These are phyloP conservation scores for Gnomoniopsis sp. DNA, from an alignment of 2,329 filamentous ascomycete genomes.

Conservation along the genomic window DNA sequence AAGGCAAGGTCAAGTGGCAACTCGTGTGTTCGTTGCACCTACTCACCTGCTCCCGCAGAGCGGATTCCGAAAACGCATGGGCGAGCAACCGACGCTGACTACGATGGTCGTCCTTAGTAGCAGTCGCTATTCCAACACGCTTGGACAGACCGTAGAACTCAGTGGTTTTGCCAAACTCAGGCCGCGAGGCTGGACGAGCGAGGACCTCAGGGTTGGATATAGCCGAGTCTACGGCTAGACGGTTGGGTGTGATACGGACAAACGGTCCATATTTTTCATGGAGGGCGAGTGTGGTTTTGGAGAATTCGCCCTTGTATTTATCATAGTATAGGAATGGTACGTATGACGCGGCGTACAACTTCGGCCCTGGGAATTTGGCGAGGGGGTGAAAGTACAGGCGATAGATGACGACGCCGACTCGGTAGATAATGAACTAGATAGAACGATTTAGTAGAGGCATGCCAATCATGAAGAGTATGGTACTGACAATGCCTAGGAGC, in stretches of 20 bases:
- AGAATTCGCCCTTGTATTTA: background rate
- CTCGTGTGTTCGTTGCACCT: too few species aligned
- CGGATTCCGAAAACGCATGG: background rate
- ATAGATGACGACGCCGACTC: background rate
- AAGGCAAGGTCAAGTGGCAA: too few species aligned
- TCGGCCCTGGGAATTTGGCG: background rate
- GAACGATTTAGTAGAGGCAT: too few species aligned
- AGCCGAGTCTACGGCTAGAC: background rate
- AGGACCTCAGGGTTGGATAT: background rate
- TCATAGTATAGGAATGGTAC: background rate
- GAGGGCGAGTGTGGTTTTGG: background rate
- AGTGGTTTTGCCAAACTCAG: background rate
- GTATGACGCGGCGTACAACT: background rate
- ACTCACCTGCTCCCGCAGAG: background rate
- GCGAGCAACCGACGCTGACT: background rate
- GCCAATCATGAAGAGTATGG: too few species aligned
- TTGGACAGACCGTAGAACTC: background rate
- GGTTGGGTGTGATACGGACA: background rate
- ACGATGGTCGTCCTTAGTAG: background rate
- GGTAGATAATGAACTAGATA: background rate
- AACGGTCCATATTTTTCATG: background rate
- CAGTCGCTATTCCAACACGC: background rate
- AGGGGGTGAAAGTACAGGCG: background rate
- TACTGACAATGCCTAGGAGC: too few species aligned
- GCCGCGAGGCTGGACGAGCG: background rate